Percentiles rank a stretch among this genome's conserved stretches.
These are phyloP conservation scores for Amanita subjunquillea DNA, from an alignment of 768 basidiomycete species.

Conservation along the genomic window DNA sequence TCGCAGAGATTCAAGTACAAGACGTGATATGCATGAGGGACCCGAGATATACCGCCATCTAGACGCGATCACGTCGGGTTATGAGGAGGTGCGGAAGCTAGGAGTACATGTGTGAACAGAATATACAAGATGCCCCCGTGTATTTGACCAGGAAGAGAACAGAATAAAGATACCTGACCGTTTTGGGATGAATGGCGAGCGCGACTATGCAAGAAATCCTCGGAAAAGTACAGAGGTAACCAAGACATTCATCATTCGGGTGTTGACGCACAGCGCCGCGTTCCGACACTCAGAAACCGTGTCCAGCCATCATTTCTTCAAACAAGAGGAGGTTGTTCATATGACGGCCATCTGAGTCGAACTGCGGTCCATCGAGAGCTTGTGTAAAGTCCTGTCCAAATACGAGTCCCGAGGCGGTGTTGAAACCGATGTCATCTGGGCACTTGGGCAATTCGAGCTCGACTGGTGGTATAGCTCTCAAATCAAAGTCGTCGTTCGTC, in stretches of 20 bases:
- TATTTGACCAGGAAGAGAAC: neutral
- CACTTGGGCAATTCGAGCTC: slow-evolving; percentile 45
- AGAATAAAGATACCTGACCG: slow-evolving; percentile 5
- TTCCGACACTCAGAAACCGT: slow-evolving; percentile 16
- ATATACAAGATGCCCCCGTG: neutral
- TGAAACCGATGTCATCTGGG: slow-evolving; percentile 17
- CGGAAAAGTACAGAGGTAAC: slow-evolving; percentile 1
- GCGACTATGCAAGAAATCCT: neutral
- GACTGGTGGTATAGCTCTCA: slow-evolving; percentile 54
- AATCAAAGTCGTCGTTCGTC: slow-evolving; percentile 55
- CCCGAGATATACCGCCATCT: slow-evolving; percentile 22
- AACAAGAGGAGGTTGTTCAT: slow-evolving; percentile 19
- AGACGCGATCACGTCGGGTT: slow-evolving; percentile 21
- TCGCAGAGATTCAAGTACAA: slow-evolving; percentile 9
- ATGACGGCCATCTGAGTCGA: slow-evolving; percentile 12
- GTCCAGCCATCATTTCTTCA: slow-evolving; percentile 33
- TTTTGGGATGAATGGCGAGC: neutral
- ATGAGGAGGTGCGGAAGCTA: slow-evolving; percentile 5
- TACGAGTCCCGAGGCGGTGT: slow-evolving; percentile 16
- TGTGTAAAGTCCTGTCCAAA: slow-evolving; percentile 23
- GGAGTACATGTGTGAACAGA: slow-evolving; percentile 4
- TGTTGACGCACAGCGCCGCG: slow-evolving; percentile 6
- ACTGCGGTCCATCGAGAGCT: slow-evolving; percentile 17
- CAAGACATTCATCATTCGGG: neutral
- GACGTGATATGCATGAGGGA: slow-evolving; percentile 13